Evolutionary conservation across 176 grass and related monocot genomes (phyloP).

Genomic region (Cenchrus purpureus): DNA sequence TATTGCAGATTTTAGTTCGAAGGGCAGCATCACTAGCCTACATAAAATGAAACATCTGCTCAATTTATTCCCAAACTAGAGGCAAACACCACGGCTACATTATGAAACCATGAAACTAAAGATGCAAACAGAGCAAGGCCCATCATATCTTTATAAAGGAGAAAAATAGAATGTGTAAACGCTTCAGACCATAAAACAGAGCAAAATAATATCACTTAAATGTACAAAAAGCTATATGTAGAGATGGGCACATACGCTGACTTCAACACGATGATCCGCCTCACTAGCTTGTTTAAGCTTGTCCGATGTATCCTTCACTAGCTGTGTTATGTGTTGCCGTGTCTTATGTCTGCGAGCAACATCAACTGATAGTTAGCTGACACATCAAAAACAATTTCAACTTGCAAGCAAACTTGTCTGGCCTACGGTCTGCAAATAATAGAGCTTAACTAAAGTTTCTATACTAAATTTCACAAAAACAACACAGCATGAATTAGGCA

Average conservation of each 20-base stretch:
- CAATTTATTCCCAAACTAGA: background rate
- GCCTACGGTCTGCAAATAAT: background rate
- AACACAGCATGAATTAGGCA: background rate
- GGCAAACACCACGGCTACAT: background rate
- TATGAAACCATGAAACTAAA: background rate
- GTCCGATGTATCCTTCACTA: conserved; percentile 92
- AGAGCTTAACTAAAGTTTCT: background rate
- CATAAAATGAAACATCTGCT: background rate
- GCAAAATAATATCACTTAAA: background rate
- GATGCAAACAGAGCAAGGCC: background rate
- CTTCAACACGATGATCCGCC: conserved; percentile 74
- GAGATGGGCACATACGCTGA: conserved; percentile 64
- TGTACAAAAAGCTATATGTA: background rate
- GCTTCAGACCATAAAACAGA: background rate
- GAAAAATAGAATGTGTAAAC: background rate
- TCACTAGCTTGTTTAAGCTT: conserved; percentile 96
- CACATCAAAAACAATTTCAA: background rate
- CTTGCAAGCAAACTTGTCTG: background rate
- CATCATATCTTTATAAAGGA: background rate
- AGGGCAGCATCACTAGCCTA: background rate
- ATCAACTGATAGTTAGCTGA: conserved; percentile 7
- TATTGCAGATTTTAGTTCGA: background rate
- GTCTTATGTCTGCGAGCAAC: conserved; percentile 74
- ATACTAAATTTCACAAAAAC: background rate
- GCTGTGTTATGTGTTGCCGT: conserved; percentile 69